phyloP scores from a whole-genome alignment of 805 yeast genomes.

The Wickerhamomyces mucosus region DNA sequence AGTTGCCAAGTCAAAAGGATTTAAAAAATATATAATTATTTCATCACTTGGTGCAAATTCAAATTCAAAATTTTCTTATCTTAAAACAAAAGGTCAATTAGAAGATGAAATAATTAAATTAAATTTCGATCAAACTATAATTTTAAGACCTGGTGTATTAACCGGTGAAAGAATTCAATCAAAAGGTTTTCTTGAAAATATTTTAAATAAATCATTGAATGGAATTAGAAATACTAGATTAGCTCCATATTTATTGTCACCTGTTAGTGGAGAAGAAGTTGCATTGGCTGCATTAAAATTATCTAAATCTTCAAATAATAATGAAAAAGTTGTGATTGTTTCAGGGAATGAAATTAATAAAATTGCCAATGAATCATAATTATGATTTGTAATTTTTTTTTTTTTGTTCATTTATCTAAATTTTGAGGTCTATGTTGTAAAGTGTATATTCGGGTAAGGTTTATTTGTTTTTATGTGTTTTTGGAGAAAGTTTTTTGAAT shows the following conservation, averaged over 20 bases:
- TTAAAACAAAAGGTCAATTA: slow-evolving; percentile 62
- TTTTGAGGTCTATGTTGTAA: too few species aligned
- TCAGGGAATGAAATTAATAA: slow-evolving; percentile 19
- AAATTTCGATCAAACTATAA: slow-evolving; percentile 61
- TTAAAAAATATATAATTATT: slow-evolving; percentile 56
- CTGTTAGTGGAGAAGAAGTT: slow-evolving; percentile 58
- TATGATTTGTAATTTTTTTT: too few species aligned
- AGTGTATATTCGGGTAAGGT: too few species aligned
- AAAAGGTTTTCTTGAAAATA: slow-evolving; percentile 28
- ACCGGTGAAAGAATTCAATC: slow-evolving; percentile 48
- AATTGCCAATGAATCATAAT: slow-evolving; percentile 4
- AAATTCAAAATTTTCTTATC: slow-evolving; percentile 49
- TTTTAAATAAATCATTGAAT: slow-evolving; percentile 15
- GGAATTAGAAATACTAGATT: slow-evolving; percentile 25
- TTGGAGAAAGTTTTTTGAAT: too few species aligned
- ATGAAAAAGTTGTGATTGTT: slow-evolving; percentile 22
- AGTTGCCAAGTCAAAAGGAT: slow-evolving; percentile 64
- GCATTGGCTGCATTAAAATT: slow-evolving; percentile 43
- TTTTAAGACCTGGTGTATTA: slow-evolving; percentile 69
- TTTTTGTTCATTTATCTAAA: too few species aligned
- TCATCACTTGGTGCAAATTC: slow-evolving; percentile 58
- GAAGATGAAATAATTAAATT: slow-evolving; percentile 59
- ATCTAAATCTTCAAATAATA: slow-evolving; percentile 11
- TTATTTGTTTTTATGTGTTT: too few species aligned
- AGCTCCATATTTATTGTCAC: slow-evolving; percentile 26